Percentiles rank a stretch among this genome's conserved stretches.
phyloP scores from a whole-genome alignment of 768 basidiomycete species.

The Leccinum subtestaceum region DNA sequence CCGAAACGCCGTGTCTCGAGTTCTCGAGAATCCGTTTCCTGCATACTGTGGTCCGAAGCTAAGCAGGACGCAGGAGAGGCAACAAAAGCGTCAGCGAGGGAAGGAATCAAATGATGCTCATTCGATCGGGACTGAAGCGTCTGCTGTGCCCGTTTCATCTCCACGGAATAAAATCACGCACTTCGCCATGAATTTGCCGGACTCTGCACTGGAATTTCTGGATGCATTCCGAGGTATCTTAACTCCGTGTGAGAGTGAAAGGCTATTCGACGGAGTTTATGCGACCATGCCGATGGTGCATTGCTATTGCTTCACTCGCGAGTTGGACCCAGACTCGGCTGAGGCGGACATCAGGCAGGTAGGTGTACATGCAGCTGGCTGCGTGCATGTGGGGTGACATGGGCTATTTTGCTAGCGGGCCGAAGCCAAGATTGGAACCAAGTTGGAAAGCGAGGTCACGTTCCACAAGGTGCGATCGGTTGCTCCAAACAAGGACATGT shows the following conservation, averaged over 20 bases:
- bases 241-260: constrained; percentile 31
- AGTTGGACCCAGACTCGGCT: constrained; percentile 64
- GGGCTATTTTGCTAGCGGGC: constrained; percentile 55
- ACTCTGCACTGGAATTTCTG: constrained; percentile 85
- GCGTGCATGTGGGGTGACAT: constrained; percentile 7
- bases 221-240: constrained; percentile 83
- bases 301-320: constrained; percentile 94
- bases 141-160: constrained; percentile 18
- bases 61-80: constrained; percentile 37
- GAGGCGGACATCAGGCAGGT: constrained; percentile 80
- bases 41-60: constrained; percentile 46
- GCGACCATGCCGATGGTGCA: constrained; percentile 82
- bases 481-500: constrained; percentile 97
- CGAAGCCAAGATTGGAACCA: constrained; percentile 57
- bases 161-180: constrained; percentile 66
- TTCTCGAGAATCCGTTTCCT: constrained; percentile 66
- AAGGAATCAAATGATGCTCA: background rate
- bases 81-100: constrained; percentile 43
- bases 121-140: constrained; percentile 1
- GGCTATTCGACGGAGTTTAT: constrained; percentile 48
- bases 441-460: constrained; percentile 46
- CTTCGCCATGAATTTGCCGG: constrained; percentile 98
- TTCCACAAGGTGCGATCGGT: constrained; percentile 87
- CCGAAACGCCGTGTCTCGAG: constrained; percentile 47
- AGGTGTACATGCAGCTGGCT: constrained; percentile 27